These are phyloP conservation scores for Avena eriantha DNA, from an alignment of 176 grass and related monocot species.

Conservation along the genomic window DNA sequence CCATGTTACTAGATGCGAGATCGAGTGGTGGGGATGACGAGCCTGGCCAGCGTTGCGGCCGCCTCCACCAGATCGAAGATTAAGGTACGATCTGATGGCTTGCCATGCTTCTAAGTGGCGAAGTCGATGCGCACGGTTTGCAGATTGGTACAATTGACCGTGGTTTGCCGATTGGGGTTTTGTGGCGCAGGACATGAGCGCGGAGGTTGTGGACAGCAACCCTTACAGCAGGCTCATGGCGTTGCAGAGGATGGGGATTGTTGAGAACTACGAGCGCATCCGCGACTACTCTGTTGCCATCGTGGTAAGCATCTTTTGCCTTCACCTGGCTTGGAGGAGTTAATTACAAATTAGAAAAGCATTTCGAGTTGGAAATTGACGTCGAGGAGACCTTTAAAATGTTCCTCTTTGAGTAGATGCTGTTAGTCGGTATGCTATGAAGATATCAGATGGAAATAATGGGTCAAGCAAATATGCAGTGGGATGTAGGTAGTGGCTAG, in stretches of 20 bases:
- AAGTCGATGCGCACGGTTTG: not conserved
- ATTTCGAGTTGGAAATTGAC: not conserved
- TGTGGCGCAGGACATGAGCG: slow-evolving; percentile 82
- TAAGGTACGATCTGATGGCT: slow-evolving; percentile 57
- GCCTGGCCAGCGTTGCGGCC: not conserved
- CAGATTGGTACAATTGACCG: not conserved
- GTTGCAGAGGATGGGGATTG: slow-evolving; percentile 94
- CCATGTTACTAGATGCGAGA: slow-evolving; percentile 61
- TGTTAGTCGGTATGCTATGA: not conserved
- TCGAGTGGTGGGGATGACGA: slow-evolving; percentile 50
- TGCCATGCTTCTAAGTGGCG: not conserved
- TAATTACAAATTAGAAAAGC: not conserved
- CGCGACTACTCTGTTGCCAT: slow-evolving; percentile 84
- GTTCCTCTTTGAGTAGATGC: not conserved
- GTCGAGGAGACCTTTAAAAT: not conserved
- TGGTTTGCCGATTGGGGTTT: not conserved
- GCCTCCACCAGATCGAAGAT: slow-evolving; percentile 62
- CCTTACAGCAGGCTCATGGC: slow-evolving; percentile 96
- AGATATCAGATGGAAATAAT: not conserved
- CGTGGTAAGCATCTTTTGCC: slow-evolving; percentile 57
- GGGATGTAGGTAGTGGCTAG: not conserved
- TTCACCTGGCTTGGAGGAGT: not conserved
- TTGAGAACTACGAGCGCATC: slow-evolving; percentile 87
- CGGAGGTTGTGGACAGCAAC: slow-evolving; percentile 90
- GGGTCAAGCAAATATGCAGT: not conserved